Evolutionary conservation across 164 flowering plant genomes (phyloP).

Genomic region (Vitis labrusca): DNA sequence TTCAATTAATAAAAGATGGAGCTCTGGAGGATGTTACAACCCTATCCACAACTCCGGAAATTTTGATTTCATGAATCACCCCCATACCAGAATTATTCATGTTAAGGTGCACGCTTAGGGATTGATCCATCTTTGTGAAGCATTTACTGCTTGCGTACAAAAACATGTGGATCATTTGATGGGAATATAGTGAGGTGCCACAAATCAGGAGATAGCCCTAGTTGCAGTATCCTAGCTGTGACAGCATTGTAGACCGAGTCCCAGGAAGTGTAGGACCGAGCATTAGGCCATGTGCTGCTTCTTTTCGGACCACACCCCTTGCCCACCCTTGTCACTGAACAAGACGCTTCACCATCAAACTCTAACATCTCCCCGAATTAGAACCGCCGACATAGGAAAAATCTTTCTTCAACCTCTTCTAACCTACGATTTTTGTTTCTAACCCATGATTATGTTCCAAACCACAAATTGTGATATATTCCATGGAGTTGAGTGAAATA

Average conservation of each 20-base stretch:
- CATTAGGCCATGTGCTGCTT: conserved; percentile 10
- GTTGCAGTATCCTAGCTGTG: not conserved
- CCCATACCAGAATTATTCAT: no score
- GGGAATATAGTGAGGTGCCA: not conserved
- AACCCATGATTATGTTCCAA: no score
- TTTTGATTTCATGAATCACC: no score
- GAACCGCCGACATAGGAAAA: not conserved
- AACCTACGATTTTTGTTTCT: not conserved
- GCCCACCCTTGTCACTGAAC: conserved; percentile 11
- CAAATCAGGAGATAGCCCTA: not conserved
- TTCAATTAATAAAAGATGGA: no score
- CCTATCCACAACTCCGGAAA: no score
- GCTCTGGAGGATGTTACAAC: no score
- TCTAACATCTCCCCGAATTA: not conserved
- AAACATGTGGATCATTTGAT: not conserved
- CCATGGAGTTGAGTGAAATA: no score
- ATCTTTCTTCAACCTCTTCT: not conserved
- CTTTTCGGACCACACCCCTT: conserved; percentile 19
- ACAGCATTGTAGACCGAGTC: conserved; percentile 13
- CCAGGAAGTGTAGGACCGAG: conserved; percentile 7
- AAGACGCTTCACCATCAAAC: conserved; percentile 13
- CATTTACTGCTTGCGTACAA: no score
- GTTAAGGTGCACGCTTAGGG: no score
- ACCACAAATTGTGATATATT: no score
- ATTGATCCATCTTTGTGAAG: no score